Percentiles rank a stretch among this genome's conserved stretches.
phyloP scores from a whole-genome alignment of 345 rosid species.

The Raphanus sativus region DNA sequence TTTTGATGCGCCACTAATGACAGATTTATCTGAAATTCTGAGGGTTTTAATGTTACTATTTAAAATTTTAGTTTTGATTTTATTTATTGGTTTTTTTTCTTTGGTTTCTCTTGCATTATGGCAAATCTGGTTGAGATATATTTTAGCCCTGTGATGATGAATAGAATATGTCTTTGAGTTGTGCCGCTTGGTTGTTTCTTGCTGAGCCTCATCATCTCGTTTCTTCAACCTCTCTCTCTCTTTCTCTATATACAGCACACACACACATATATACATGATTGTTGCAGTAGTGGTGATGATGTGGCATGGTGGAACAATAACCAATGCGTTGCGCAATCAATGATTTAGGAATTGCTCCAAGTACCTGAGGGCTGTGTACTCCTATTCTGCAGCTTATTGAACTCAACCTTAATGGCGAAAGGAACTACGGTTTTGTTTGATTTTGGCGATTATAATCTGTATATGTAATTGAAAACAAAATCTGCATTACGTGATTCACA shows the following conservation, averaged over 20 bases:
- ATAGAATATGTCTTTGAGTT: not conserved
- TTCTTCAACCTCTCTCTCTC: conserved; percentile 11
- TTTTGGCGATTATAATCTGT: not conserved
- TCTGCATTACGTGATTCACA: not conserved
- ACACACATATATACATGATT: not conserved
- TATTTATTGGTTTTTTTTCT: not conserved
- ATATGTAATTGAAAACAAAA: not conserved
- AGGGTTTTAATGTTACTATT: not conserved
- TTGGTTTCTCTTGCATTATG: not conserved
- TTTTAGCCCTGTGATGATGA: conserved; percentile 35
- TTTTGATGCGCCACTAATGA: conserved; percentile 19
- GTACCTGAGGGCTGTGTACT: not conserved
- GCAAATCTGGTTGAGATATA: not conserved
- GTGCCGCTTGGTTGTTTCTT: conserved; percentile 16
- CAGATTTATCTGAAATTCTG: not conserved
- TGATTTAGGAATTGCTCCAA: not conserved
- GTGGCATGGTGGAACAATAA: not conserved
- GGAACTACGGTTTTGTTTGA: not conserved
- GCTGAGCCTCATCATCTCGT: conserved; percentile 15
- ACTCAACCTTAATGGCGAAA: not conserved
- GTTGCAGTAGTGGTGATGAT: conserved; percentile 16
- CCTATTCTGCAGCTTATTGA: not conserved
- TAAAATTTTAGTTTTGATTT: not conserved
- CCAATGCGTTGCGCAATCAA: not conserved
- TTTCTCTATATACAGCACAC: not conserved